These are phyloP conservation scores for Leucosporidium scottii DNA, from an alignment of 768 basidiomycete genomes.

Conservation along the genomic window DNA sequence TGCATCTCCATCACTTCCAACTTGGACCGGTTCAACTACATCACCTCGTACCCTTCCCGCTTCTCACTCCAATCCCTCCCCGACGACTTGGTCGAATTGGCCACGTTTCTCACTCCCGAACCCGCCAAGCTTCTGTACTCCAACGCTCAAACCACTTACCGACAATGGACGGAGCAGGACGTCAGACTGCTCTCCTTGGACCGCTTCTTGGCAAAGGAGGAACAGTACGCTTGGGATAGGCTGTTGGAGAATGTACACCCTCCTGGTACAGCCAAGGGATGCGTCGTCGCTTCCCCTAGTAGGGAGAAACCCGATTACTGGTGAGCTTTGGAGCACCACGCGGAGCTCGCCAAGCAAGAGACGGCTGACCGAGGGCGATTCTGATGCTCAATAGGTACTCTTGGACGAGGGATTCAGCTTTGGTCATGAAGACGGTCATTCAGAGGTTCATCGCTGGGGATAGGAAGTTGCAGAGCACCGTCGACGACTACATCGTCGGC, in stretches of 20 bases:
- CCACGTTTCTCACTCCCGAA: too few relatives aligned
- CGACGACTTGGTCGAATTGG: too few relatives aligned
- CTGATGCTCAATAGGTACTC: conserved; percentile 23
- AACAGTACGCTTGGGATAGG: conserved; percentile 3
- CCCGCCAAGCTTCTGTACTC: too few relatives aligned
- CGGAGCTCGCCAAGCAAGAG: background rate
- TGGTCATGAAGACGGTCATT: conserved; percentile 32
- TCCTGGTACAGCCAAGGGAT: conserved; percentile 23
- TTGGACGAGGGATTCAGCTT: conserved; percentile 35
- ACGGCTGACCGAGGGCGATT: background rate
- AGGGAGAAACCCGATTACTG: conserved; percentile 34
- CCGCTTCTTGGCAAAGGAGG: conserved; percentile 8
- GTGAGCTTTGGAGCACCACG: background rate
- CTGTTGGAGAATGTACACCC: conserved; percentile 31
- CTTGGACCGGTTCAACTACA: too few relatives aligned
- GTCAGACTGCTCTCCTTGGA: conserved; percentile 8
- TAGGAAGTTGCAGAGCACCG: background rate
- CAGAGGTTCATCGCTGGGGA: conserved; percentile 21
- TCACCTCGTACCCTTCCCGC: too few relatives aligned
- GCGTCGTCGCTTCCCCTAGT: conserved; percentile 31
- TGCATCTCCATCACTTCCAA: too few relatives aligned
- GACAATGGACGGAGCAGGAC: background rate
- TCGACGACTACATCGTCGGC: conserved; percentile 35
- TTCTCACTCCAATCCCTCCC: too few relatives aligned
- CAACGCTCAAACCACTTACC: too few relatives aligned